Evolutionary conservation across 805 yeast species (phyloP).

Genomic region (Kurtzmaniella cleridarum): DNA sequence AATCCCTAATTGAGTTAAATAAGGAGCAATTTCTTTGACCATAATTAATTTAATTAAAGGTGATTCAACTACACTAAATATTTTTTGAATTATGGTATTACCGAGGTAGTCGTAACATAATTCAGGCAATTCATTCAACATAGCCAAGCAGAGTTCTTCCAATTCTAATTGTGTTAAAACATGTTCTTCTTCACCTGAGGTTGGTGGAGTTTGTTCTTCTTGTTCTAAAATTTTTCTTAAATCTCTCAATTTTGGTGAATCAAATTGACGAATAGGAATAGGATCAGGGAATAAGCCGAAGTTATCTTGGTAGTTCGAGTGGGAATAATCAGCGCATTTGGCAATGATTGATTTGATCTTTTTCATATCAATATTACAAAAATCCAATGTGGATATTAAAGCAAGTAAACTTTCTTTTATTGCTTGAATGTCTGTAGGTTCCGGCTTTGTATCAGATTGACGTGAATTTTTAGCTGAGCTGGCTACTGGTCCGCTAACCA

Average conservation of each 20-base stretch:
- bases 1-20: slow-evolving; percentile 83
- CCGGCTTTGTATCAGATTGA: slow-evolving; percentile 5
- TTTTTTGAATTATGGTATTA: slow-evolving; percentile 89
- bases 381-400: slow-evolving; percentile 11
- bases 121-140: slow-evolving; percentile 86
- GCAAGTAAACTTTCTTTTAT: slow-evolving; percentile 16
- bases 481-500: not conserved
- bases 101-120: slow-evolving; percentile 90
- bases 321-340: slow-evolving; percentile 28
- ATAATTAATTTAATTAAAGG: slow-evolving; percentile 71
- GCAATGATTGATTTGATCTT: slow-evolving; percentile 44
- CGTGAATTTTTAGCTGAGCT: not conserved
- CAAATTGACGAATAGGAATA: slow-evolving; percentile 62
- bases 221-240: slow-evolving; percentile 55
- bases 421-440: slow-evolving; percentile 19
- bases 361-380: slow-evolving; percentile 19
- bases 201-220: not conserved
- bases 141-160: slow-evolving; percentile 76
- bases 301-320: slow-evolving; percentile 45
- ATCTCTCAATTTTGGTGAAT: slow-evolving; percentile 84
- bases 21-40: slow-evolving; percentile 73
- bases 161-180: slow-evolving; percentile 50
- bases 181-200: slow-evolving; percentile 3
- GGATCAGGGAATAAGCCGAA: slow-evolving; percentile 80
- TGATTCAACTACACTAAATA: slow-evolving; percentile 64